phyloP scores from a whole-genome alignment of 164 flowering plant genomes.

The Litsea cubeba region DNA sequence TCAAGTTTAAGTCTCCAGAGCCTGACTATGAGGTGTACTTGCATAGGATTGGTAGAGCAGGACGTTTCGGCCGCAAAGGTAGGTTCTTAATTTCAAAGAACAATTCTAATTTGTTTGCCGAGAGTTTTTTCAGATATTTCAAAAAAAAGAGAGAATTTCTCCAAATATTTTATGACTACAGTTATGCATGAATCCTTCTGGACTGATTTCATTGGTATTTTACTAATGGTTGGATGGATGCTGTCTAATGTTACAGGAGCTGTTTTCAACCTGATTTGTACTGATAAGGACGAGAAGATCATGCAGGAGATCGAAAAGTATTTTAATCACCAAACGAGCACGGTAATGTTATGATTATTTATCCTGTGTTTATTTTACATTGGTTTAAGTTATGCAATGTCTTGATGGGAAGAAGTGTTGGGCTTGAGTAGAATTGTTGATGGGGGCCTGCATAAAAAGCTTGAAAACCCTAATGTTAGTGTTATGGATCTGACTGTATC shows the following conservation, averaged over 20 bases:
- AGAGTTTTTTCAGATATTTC: not conserved
- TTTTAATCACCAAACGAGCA: conserved; percentile 35
- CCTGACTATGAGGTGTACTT: conserved; percentile 89
- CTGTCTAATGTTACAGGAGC: conserved; percentile 49
- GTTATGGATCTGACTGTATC: not conserved
- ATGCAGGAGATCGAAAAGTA: conserved; percentile 68
- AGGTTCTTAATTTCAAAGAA: not conserved
- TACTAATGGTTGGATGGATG: not conserved
- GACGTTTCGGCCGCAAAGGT: conserved; percentile 98
- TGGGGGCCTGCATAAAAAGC: not conserved
- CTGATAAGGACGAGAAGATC: conserved; percentile 33
- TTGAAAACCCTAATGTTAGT: not conserved
- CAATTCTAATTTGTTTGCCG: not conserved
- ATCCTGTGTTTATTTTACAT: not conserved
- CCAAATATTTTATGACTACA: not conserved
- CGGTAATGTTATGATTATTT: conserved; percentile 34
- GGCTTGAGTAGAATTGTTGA: not conserved
- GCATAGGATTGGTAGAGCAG: conserved; percentile 93
- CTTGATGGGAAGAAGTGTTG: not conserved
- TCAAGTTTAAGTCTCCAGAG: conserved; percentile 39
- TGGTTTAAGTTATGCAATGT: too few relatives aligned
- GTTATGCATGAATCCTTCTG: not conserved
- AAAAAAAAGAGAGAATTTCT: not conserved
- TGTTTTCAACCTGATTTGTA: conserved; percentile 59
- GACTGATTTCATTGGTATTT: not conserved